phyloP scores from a whole-genome alignment of 2,329 filamentous ascomycete species.

The Alternaria rosae region DNA sequence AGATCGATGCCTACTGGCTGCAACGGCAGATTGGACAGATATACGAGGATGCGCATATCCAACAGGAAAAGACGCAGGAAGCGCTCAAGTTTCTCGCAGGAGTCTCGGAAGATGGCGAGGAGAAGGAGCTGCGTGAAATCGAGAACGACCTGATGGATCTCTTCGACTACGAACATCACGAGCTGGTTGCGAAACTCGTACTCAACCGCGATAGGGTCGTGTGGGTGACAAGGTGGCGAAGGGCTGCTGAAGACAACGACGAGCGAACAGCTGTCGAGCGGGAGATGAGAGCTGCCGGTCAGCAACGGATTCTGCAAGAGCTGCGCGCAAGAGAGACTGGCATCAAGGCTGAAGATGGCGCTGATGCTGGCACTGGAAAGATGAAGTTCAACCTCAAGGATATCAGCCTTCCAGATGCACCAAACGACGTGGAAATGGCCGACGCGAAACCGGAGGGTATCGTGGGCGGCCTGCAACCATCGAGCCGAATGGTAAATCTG shows the following conservation, averaged over 20 bases:
- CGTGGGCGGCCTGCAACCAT: slow-evolving; percentile 85
- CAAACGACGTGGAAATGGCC: slow-evolving; percentile 57
- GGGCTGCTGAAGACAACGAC: slow-evolving; percentile 77
- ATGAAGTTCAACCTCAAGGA: slow-evolving; percentile 89
- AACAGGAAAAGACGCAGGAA: slow-evolving; percentile 89
- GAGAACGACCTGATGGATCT: slow-evolving; percentile 99
- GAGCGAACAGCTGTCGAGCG: slow-evolving; percentile 80
- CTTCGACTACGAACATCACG: slow-evolving; percentile 96
- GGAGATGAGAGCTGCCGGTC: slow-evolving; percentile 89
- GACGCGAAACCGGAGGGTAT: slow-evolving; percentile 59
- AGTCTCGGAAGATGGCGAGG: slow-evolving; percentile 76
- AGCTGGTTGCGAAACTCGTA: slow-evolving; percentile 89
- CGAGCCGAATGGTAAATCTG: slow-evolving; percentile 86
- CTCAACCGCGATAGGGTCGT: slow-evolving; percentile 92
- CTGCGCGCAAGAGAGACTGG: slow-evolving; percentile 74
- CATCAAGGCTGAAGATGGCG: slow-evolving; percentile 61
- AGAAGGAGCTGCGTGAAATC: slow-evolving; percentile 87
- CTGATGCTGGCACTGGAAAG: slow-evolving; percentile 72
- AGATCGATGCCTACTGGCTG: slow-evolving; percentile 97
- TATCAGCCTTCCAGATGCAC: slow-evolving; percentile 72
- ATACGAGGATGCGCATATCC: slow-evolving; percentile 89
- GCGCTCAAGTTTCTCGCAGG: slow-evolving; percentile 85
- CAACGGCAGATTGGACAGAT: slow-evolving; percentile 89
- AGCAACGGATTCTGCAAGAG: slow-evolving; percentile 87
- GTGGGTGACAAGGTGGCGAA: slow-evolving; percentile 89